Base-by-base conservation (phyloP, 257 asterid species). In the Striga asiatica region DNA sequence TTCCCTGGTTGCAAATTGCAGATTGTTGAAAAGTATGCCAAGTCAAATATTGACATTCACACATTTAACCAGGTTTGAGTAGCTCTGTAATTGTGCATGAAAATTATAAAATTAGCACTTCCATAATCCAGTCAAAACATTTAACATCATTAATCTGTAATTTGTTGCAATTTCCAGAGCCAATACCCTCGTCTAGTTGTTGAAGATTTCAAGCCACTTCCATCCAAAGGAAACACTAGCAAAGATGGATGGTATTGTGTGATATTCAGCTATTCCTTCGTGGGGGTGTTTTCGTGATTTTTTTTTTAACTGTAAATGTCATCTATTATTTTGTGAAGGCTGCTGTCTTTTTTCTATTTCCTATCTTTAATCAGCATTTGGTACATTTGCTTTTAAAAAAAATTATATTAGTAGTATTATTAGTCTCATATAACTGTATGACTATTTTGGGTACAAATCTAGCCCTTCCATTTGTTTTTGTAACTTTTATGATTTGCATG, bases 101-200 rank as follows among this genome's bases (percentile, higher is more conserved):
- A 42, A 35, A 20, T 46, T 7, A 62, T 25, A 17, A 27, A 23
- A 19, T 51, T 29, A 22, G 55, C 38, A 20, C 32, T 54, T 59
- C 34, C 61, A 41, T 32, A 8, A 5, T 43, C 39, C 47, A 24
- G 62, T 37, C 46, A 5, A n/a, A 9, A 12, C 50, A 22, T 45
- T 59, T 31, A 5, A 51, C 49, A 11, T 22, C n/a, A 20, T 60
- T 47, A 54, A 32, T 43, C 41, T 24, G 37, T 69, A 20, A 51
- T 55, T 37, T 35, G 19, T 50, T 75, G 62, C 64, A 39, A 39
- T 53, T 69, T 59, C 53, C 93, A 92, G 95, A 88, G 97, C 66
- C 99, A 92, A 69, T 92, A 88, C 68, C 99, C 99, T 54, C 99
- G 97, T 50, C 67, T 92, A 74, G 95, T 81, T 68, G 83, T 79